Conservation (phyloP, 2,329 filamentous ascomycete genomes). For the Curvularia eragrostidis region DNA sequence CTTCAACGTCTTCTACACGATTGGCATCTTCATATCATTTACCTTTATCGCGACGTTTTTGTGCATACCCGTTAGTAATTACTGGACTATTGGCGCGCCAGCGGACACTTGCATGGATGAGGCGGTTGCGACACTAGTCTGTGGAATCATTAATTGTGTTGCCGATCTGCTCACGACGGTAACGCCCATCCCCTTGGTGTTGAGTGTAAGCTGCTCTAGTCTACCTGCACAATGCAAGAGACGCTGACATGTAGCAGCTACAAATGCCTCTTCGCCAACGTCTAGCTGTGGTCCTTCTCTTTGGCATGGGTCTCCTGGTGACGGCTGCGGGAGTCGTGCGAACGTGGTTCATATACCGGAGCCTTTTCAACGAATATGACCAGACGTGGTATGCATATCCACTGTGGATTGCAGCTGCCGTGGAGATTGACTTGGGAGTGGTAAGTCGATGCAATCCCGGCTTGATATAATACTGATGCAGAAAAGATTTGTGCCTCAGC, state of each 20-base stretch:
- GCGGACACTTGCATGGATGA: constrained; percentile 50
- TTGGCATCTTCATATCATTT: constrained; percentile 50
- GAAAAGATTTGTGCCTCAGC: constrained; percentile 41
- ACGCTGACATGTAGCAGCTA: constrained; percentile 27
- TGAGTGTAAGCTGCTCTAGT: constrained; percentile 30
- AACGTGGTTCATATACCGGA: constrained; percentile 55
- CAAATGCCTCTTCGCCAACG: constrained; percentile 53
- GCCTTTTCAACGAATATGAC: constrained; percentile 52
- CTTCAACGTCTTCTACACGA: constrained; percentile 46
- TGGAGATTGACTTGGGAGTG: constrained; percentile 57
- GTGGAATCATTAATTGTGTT: constrained; percentile 54
- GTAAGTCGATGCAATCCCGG: constrained; percentile 36
- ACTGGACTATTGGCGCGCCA: constrained; percentile 51
- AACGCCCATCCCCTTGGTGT: constrained; percentile 54
- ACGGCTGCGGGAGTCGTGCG: constrained; percentile 53
- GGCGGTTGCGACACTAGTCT: constrained; percentile 47
- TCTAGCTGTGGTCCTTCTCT: constrained; percentile 49
- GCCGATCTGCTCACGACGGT: constrained; percentile 53
- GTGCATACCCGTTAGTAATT: constrained; percentile 53
- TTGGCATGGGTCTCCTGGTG: constrained; percentile 53
- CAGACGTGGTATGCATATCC: constrained; percentile 56
- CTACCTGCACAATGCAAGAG: not conserved
- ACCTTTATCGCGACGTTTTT: constrained; percentile 47
- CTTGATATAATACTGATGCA: not conserved
- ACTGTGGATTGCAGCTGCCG: constrained; percentile 56